Percentiles rank a stretch among this genome's conserved stretches.
phyloP scores from a whole-genome alignment of 768 basidiomycete genomes.

The Panaeolus papilionaceus region DNA sequence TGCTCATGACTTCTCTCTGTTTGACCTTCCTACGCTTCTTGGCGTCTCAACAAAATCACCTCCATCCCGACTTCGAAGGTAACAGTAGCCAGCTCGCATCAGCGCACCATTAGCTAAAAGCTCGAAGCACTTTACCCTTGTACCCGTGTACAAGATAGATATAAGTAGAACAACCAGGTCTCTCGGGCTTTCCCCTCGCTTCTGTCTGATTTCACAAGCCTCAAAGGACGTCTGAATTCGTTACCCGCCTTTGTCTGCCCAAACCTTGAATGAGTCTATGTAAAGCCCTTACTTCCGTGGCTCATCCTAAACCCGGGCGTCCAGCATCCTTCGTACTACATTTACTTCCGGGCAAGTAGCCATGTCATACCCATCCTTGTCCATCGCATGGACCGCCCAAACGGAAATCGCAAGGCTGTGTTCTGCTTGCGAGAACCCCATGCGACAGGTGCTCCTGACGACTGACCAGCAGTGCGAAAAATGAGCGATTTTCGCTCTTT shows the following conservation, averaged over 20 bases:
- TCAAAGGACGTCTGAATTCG: not conserved
- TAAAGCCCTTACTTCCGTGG: slow-evolving; percentile 4
- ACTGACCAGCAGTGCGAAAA: slow-evolving; percentile 6
- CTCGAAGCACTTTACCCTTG: not conserved
- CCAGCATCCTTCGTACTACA: not conserved
- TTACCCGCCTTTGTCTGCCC: not conserved
- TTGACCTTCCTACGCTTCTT: not conserved
- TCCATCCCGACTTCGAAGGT: not conserved
- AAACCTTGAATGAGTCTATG: not conserved
- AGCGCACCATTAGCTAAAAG: not conserved
- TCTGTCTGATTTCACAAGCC: slow-evolving; percentile 10
- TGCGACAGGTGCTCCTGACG: not conserved
- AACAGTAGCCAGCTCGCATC: not conserved
- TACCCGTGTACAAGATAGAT: not conserved
- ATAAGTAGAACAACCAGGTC: not conserved
- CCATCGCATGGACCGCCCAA: not conserved
- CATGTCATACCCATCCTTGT: not conserved
- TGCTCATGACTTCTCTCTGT: not conserved
- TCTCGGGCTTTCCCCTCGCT: slow-evolving; percentile 1
- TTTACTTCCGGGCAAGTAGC: not conserved
- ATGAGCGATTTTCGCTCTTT: slow-evolving; percentile 9
- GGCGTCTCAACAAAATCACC: not conserved
- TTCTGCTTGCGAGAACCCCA: slow-evolving; percentile 1
- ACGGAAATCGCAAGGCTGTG: slow-evolving; percentile 8
- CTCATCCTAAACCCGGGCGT: not conserved